Base-by-base conservation (phyloP, 148 eudicot species). In the Cornus florida region DNA sequence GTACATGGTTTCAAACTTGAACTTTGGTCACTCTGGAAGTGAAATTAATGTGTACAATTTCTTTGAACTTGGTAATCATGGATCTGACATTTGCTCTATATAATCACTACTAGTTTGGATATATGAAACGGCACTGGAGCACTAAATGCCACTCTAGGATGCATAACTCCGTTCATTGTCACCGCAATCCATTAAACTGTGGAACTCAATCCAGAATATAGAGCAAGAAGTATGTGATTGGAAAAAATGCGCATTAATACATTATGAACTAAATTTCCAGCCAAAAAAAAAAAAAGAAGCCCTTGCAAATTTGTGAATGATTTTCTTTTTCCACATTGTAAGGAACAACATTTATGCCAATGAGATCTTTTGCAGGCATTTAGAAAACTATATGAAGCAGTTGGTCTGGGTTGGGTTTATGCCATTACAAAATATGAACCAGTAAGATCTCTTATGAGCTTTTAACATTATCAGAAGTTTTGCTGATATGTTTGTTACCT, bases 381-480 rank as follows among this genome's bases (percentile, higher is more conserved):
- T 75, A 86, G 99, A 85, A 92, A 80, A 86, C 85, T 95, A 38
- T 93, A 95, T 68, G 99, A 95, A 88, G 98, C 92, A 71, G 98
- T 95, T 86, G 99, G 87, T 67, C 86, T 95, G 46, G 99, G 99
- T 86, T 95, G 99, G 99, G 89, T 95, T 59, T 95, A 95, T 78
- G 97, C 97, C 46, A 86, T 95, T 70, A 92, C 99, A 17, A 95
- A 91, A 89, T 95, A 89, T 64, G 91, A 95, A 82, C 99, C 97
- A 70, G 99, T 93, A 83, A 92, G 86, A 83, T 60, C n/a, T 78
- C 75, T 81, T 69, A 22, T 9, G n/a, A 32, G 41, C 48, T 72
- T 32, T 17, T 43, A 67, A 66, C n/a, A 38, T 41, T 2, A 65
- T 60, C 50, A 20, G 64, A 8, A 43, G 50, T 72, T 43, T 31